Evolutionary conservation across 495 filamentous ascomycete species (phyloP), one percentile per base, ranked within the genome.

Genomic region (Hypoxylon crocopeplum): DNA sequence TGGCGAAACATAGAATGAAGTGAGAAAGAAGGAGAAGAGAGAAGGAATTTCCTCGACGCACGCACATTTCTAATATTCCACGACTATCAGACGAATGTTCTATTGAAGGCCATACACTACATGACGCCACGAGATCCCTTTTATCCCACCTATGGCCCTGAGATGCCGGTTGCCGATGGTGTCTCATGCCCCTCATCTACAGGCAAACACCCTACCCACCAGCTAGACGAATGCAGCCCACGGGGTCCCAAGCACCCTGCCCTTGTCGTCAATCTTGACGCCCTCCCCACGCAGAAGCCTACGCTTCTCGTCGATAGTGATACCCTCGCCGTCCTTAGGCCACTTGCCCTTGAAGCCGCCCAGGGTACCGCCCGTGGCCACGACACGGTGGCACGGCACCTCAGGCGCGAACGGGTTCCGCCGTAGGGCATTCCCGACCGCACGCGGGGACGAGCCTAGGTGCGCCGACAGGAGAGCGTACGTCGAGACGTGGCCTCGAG

Each of bases 381-480:
- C 68, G 58, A 81, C 71, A 48, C 83, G 69, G 73, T 85, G 76
- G 68, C 78, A 78, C 17, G 80, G 76, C 21, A 90, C 86, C 27
- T 78, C 75, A 0, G 88, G 87, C 30, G 87, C 87, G 59, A 84
- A 90, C 0, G 86, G 87, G 58, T 90, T 91, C 12, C 76, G 79
- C 16, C 89, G 80, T 67, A 90, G 82, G 0, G 90, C 91, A 53
- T 87, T 89, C 8, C 91, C 91, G 2, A 96, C 86, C 1, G 91
- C 91, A 1, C 91, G 80, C 20, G 91, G 87, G 7, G 88, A 91
- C 2, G 87, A 89, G 11, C 73, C 67, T 1, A 94, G 79, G 17
- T 86, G 79, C 19, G 79, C 75, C 8, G 24, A 3, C 3, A 27
- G 24, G 4, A 27, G 24, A 8, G 24, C 24, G 77, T 96, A 93